Evolutionary conservation across 148 eudicot genomes (phyloP).

Genomic region (Heliosperma pusillum): DNA sequence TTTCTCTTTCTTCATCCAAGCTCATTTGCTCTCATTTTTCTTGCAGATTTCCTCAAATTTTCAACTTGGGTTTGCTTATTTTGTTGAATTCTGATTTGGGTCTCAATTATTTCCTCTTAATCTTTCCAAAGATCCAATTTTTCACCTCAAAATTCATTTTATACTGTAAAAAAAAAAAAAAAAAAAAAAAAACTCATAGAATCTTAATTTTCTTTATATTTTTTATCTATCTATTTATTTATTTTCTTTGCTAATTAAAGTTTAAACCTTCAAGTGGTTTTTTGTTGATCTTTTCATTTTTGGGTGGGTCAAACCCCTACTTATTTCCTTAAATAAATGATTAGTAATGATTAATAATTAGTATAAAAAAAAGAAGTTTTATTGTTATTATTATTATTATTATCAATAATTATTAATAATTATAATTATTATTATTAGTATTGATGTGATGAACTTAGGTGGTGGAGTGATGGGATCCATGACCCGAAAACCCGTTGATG

Average conservation of each 20-base stretch:
- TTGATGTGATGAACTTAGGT: constrained; percentile 64
- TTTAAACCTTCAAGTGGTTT: constrained; percentile 7
- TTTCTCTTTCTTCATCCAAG: constrained; percentile 9
- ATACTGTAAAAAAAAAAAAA: not conserved
- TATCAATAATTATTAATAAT: not conserved
- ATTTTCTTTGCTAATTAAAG: constrained; percentile 5
- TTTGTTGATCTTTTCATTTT: constrained; percentile 17
- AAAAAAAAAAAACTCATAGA: no score
- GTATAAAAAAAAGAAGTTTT: not conserved
- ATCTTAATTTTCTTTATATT: constrained; percentile 3
- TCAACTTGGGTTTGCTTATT: constrained; percentile 25
- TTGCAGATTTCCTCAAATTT: constrained; percentile 23
- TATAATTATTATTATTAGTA: not conserved
- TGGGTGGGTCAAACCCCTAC: constrained; percentile 29
- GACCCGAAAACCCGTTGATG: constrained; percentile 50
- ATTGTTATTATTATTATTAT: not conserved
- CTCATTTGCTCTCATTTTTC: constrained; percentile 5
- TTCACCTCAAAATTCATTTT: not conserved
- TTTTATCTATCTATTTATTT: not conserved
- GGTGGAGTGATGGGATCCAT: constrained; percentile 49
- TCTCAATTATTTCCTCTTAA: constrained; percentile 11
- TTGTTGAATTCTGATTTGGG: constrained; percentile 24
- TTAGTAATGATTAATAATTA: not conserved
- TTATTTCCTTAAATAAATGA: not conserved
- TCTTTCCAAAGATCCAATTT: constrained; percentile 15